These are phyloP conservation scores for Closterium sp. DNA, from an alignment of 139 green algal genomes.

Conservation along the genomic window DNA sequence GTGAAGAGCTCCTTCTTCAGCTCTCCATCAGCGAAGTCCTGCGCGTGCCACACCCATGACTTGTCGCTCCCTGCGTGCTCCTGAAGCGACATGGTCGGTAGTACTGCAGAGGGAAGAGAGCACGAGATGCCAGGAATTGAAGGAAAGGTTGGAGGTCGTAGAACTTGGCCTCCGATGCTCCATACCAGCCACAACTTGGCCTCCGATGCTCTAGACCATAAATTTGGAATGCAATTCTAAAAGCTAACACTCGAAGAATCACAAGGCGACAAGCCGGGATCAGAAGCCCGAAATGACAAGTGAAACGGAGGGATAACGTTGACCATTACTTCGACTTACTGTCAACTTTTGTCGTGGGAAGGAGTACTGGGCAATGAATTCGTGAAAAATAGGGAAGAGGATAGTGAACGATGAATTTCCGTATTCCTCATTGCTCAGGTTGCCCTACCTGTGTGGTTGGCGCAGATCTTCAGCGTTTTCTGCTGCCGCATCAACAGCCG, in stretches of 20 bases:
- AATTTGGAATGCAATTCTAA: too few species aligned
- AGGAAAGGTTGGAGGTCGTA: too few species aligned
- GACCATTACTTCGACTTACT: too few species aligned
- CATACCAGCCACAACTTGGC: too few species aligned
- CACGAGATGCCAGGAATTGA: neutral
- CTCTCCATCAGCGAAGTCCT: conserved; percentile 92
- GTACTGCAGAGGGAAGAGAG: conserved; percentile 67
- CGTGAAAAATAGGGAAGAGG: neutral
- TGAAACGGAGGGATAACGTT: too few species aligned
- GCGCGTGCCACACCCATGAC: conserved; percentile 88
- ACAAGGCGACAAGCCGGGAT: too few species aligned
- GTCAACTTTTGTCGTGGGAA: too few species aligned
- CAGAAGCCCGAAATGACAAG: too few species aligned
- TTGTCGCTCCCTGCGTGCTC: conserved; percentile 95
- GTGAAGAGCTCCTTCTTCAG: conserved; percentile 80
- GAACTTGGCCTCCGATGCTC: too few species aligned
- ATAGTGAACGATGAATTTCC: neutral
- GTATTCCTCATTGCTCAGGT: neutral
- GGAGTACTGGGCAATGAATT: neutral
- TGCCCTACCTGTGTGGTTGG: conserved; percentile 66
- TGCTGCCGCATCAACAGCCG: conserved; percentile 95
- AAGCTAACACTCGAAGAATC: too few species aligned
- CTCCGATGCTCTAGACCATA: too few species aligned
- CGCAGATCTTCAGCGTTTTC: conserved; percentile 98
- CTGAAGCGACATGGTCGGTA: conserved; percentile 87